Evolutionary conservation across 1,139 yeast genomes (phyloP).

Genomic region (Sugiyamaella sp.): DNA sequence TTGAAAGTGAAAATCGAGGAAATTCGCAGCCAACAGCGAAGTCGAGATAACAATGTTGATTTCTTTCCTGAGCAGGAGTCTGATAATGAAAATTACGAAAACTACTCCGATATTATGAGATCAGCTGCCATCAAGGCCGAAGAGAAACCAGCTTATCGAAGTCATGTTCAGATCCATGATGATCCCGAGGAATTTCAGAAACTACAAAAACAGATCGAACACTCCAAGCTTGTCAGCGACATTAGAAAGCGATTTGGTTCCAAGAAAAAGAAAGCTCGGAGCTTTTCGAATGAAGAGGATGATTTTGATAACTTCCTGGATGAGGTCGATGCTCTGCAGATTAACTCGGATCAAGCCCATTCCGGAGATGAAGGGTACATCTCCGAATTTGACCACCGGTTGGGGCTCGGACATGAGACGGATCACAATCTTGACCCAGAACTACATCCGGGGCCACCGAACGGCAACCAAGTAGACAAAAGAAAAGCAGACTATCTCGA

Average conservation of each 20-base stretch:
- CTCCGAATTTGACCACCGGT: background rate
- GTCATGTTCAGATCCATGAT: constrained; percentile 21
- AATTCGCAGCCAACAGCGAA: constrained; percentile 1
- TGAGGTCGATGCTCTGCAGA: constrained; percentile 25
- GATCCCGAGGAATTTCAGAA: constrained; percentile 29
- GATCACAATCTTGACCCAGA: background rate
- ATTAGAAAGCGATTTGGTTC: constrained; percentile 33
- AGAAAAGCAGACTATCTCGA: constrained; percentile 33
- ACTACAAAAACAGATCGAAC: constrained; percentile 31
- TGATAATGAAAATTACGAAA: constrained; percentile 15
- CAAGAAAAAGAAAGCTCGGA: background rate
- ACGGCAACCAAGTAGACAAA: constrained; percentile 19
- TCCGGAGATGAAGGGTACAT: constrained; percentile 13
- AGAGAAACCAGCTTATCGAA: background rate
- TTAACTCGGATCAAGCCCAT: background rate
- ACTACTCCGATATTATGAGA: constrained; percentile 3
- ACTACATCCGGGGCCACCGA: background rate
- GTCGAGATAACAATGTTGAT: constrained; percentile 5
- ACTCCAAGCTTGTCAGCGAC: constrained; percentile 28
- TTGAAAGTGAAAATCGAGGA: constrained; percentile 6
- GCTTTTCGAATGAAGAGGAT: constrained; percentile 27
- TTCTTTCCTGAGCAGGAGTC: constrained; percentile 24
- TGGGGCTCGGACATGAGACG: background rate
- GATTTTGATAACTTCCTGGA: constrained; percentile 40
- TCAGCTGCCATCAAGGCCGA: constrained; percentile 8